Conservation (phyloP, 257 asterid genomes). For the Jacaranda copaia region DNA sequence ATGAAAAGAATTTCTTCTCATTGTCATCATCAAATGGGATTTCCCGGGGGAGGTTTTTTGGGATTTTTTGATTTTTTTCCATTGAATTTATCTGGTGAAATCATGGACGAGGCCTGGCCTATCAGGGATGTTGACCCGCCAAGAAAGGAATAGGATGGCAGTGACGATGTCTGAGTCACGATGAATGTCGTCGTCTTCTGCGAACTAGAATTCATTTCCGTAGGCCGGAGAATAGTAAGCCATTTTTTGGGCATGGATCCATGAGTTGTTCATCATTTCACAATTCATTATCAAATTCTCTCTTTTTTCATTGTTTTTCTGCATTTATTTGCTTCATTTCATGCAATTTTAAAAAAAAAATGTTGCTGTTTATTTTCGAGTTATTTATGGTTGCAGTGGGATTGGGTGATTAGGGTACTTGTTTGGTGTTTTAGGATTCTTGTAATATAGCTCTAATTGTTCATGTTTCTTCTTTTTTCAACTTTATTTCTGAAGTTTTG, state of each 20-base stretch:
- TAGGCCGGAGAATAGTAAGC: constrained; percentile 44
- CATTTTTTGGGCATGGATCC: constrained; percentile 59
- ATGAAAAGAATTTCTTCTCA: constrained; percentile 45
- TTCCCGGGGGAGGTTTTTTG: too few relatives aligned
- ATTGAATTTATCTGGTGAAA: constrained; percentile 57
- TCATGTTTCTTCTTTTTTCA: neutral
- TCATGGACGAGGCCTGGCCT: constrained; percentile 74
- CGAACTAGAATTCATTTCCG: constrained; percentile 65
- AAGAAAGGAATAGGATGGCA: constrained; percentile 54
- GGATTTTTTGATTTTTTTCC: neutral
- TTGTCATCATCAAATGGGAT: neutral
- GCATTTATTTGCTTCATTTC: neutral
- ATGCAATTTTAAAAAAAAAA: too few relatives aligned
- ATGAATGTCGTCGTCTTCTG: constrained; percentile 55
- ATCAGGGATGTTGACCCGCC: constrained; percentile 81
- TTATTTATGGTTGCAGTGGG: neutral
- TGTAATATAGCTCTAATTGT: neutral
- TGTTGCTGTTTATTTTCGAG: too few relatives aligned
- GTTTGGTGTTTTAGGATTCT: neutral
- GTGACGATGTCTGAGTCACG: constrained; percentile 34
- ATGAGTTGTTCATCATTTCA: constrained; percentile 54
- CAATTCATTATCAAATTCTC: too few relatives aligned
- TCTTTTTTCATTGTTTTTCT: too few relatives aligned
- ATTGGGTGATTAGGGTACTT: neutral
- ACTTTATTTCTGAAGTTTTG: neutral